These are phyloP conservation scores for Annulohypoxylon bovei DNA, from an alignment of 495 filamentous ascomycete genomes.

Conservation along the genomic window DNA sequence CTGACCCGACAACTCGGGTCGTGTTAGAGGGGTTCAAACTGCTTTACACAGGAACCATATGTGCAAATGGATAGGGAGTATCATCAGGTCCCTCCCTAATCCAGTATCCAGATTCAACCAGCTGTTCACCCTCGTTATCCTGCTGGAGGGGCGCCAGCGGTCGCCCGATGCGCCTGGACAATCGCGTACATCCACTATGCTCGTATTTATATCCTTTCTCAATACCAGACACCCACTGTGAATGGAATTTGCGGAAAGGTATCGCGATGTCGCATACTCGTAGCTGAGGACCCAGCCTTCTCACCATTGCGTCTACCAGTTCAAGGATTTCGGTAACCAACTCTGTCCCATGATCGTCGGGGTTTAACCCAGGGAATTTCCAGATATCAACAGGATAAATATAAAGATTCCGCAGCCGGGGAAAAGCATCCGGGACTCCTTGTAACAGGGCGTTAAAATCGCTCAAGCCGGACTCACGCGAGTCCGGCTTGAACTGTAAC, in stretches of 20 bases:
- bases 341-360: not conserved
- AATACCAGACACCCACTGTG: not conserved
- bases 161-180: not conserved
- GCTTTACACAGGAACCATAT: not conserved
- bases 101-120: not conserved
- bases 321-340: not conserved
- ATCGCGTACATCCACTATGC: not conserved
- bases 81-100: not conserved
- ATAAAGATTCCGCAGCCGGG: not conserved
- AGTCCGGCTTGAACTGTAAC: not conserved
- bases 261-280: not conserved
- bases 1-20: no score
- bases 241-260: not conserved
- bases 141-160: not conserved
- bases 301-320: not conserved
- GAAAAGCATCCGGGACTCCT: not conserved
- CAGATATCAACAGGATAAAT: not conserved
- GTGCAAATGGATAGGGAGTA: not conserved
- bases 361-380: not conserved
- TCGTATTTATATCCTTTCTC: not conserved
- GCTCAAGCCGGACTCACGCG: not conserved
- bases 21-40: no score
- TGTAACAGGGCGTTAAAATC: not conserved
- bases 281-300: not conserved
- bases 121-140: not conserved